Evolutionary conservation across 2,329 filamentous ascomycete species (phyloP).

Genomic region (Cordyceps javanica): DNA sequence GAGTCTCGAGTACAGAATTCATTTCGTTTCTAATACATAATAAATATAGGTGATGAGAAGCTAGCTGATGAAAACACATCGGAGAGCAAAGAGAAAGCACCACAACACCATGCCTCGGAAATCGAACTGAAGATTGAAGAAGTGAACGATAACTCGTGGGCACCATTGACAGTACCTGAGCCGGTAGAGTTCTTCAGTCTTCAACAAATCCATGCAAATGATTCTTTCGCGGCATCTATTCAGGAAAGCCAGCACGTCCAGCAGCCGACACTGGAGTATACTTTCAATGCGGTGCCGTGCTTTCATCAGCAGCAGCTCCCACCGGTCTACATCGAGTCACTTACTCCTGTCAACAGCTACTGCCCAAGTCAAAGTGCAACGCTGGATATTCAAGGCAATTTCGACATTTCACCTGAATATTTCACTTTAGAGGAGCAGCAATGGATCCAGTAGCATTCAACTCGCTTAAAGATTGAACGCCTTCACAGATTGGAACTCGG

Average conservation of each 20-base stretch:
- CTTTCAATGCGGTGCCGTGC: not conserved
- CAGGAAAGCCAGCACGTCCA: not conserved
- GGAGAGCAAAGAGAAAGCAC: not conserved
- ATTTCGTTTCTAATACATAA: not conserved
- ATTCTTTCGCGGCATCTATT: not conserved
- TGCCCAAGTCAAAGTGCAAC: not conserved
- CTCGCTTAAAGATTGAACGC: constrained; percentile 16
- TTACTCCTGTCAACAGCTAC: not conserved
- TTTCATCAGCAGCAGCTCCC: not conserved
- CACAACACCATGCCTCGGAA: not conserved
- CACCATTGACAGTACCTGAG: not conserved
- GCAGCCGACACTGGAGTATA: not conserved
- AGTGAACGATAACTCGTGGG: not conserved
- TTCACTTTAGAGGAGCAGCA: not conserved
- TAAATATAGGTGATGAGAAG: not conserved
- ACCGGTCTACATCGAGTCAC: not conserved
- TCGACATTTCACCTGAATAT: not conserved
- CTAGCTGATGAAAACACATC: not conserved
- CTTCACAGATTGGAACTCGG: not conserved
- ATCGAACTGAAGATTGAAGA: not conserved
- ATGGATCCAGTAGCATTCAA: constrained; percentile 17
- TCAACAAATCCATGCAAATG: not conserved
- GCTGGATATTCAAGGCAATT: not conserved
- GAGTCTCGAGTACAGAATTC: not conserved
- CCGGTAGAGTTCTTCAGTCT: not conserved